phyloP scores from a whole-genome alignment of 2,329 filamentous ascomycete species.

The Ustulina deusta region DNA sequence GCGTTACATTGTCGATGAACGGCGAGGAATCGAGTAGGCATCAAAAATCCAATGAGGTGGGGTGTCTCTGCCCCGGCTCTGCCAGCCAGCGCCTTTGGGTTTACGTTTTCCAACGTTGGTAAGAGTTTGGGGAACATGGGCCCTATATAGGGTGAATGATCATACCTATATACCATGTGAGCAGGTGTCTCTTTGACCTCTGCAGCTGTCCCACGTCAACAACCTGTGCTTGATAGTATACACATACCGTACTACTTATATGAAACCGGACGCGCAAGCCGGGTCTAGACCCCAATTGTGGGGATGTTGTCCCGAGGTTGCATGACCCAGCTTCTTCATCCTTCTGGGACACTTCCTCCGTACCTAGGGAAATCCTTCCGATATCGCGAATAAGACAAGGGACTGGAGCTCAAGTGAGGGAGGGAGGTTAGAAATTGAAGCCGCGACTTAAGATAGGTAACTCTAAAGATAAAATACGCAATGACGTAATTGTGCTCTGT shows the following conservation, averaged over 20 bases:
- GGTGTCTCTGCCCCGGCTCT: background rate
- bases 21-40: background rate
- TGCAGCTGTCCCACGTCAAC: background rate
- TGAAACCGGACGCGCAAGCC: background rate
- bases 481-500: background rate
- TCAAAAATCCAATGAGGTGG: conserved; percentile 4
- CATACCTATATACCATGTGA: conserved; percentile 11
- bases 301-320: background rate
- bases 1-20: conserved; percentile 21
- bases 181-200: background rate
- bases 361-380: background rate
- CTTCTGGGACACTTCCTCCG: background rate
- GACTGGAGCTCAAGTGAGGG: background rate
- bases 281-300: background rate
- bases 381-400: background rate
- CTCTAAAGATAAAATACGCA: background rate
- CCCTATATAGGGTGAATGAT: background rate
- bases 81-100: background rate
- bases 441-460: background rate
- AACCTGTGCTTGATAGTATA: background rate
- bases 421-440: background rate
- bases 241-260: background rate
- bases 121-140: background rate
- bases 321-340: background rate
- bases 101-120: conserved; percentile 14